A percentile compares a stretch with the other conserved stretches of the same genome.
phyloP scores from a whole-genome alignment of 345 rosid genomes.

The Hibiscus mutabilis region DNA sequence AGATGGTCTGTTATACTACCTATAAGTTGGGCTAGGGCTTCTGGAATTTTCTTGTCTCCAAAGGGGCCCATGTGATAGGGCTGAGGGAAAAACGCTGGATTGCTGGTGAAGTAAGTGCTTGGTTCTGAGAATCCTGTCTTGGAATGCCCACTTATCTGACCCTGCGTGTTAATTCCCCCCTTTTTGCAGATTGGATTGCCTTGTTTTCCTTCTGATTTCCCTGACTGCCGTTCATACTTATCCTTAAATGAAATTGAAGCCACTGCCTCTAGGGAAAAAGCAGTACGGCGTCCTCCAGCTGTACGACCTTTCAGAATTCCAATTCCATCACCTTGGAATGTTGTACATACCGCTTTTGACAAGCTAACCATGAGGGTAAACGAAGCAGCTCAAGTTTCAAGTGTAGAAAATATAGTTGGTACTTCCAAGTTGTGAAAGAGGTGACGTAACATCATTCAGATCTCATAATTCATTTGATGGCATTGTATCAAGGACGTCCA shows the following conservation, averaged over 20 bases:
- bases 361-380: conserved; percentile 10
- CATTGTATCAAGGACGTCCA: conserved; percentile 56
- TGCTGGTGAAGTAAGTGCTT: conserved; percentile 55
- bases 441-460: conserved; percentile 9
- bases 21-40: conserved; percentile 70
- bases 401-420: conserved; percentile 17
- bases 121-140: conserved; percentile 8
- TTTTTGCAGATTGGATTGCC: conserved; percentile 60
- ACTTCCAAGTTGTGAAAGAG: conserved; percentile 11
- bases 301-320: conserved; percentile 57
- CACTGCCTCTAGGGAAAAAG: conserved; percentile 37
- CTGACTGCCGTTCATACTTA: conserved; percentile 61
- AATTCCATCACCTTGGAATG: conserved; percentile 66
- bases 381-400: conserved; percentile 15
- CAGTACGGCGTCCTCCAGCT: conserved; percentile 43
- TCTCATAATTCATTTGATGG: conserved; percentile 30
- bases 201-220: conserved; percentile 78
- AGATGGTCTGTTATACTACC: conserved; percentile 89
- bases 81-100: conserved; percentile 82
- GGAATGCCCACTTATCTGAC: conserved; percentile 1
- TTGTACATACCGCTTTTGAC: conserved; percentile 31
- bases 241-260: conserved; percentile 50
- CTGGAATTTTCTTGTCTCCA: conserved; percentile 56
- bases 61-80: conserved; percentile 76
- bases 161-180: conserved; percentile 5